phyloP scores from a whole-genome alignment of 106 monocot genomes.

The Agapanthus africanus region DNA sequence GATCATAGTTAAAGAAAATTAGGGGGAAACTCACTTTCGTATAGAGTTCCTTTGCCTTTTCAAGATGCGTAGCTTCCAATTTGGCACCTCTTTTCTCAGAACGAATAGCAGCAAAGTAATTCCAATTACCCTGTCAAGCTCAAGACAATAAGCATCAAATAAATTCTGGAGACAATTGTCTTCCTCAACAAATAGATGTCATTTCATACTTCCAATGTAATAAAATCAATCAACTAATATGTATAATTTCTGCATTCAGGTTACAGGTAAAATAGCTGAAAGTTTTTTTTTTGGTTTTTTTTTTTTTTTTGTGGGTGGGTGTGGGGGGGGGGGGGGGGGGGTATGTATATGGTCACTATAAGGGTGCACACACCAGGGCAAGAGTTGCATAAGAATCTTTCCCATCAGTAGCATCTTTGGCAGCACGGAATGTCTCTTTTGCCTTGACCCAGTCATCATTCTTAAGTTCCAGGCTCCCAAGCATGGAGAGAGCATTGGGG shows the following conservation, averaged over 20 bases:
- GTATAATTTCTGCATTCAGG: neutral
- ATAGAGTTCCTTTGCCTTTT: conserved; percentile 96
- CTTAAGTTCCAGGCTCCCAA: conserved; percentile 82
- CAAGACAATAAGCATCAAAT: neutral
- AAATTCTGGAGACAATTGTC: neutral
- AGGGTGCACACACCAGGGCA: conserved; percentile 44
- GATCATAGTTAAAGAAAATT: neutral
- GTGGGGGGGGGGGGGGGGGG: too few relatives aligned
- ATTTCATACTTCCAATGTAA: too few relatives aligned
- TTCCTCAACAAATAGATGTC: neutral
- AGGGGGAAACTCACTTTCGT: conserved; percentile 45
- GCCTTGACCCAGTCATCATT: conserved; percentile 97
- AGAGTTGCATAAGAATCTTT: conserved; percentile 92
- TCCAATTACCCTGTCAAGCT: conserved; percentile 68
- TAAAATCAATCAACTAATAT: neutral
- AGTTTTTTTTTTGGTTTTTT: too few relatives aligned
- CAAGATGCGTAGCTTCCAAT: conserved; percentile 93
- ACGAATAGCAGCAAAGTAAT: conserved; percentile 82
- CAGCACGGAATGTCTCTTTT: conserved; percentile 83
- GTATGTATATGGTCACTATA: too few relatives aligned
- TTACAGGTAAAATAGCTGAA: neutral
- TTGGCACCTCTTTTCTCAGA: conserved; percentile 86
- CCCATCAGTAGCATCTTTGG: conserved; percentile 85
- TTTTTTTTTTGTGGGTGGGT: too few relatives aligned
- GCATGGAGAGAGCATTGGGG: conserved; percentile 87